Evolutionary conservation across 352 stramenopile genomes (phyloP), one percentile per base, ranked within the genome.

Genomic region (Globisporangium ultimum): DNA sequence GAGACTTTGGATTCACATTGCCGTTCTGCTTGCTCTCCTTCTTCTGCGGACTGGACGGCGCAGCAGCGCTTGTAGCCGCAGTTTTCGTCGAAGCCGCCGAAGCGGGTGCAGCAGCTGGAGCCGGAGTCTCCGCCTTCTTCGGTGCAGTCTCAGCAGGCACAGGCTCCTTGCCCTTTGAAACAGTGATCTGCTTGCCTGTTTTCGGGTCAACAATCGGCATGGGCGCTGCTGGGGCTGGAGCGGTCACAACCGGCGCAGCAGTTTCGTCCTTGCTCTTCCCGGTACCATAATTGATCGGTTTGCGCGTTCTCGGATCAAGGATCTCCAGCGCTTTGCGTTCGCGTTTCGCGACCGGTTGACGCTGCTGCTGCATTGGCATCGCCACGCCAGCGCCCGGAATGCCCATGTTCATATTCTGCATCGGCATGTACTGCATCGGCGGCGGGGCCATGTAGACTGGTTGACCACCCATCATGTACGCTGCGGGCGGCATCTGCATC

Each of bases 401-500:
- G 0, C 65, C 68, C 70, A 82, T 82, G 15, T 63, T 49, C 60
- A 82, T 76, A 6, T 70, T 72, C 55, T 76, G 73, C 53, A 83
- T 72, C 1, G 71, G 65, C 53, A 80, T 79, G 41, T 65, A 72
- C 21, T 70, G 67, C 63, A 87, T 81, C 43, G 48, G 53, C 5
- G 22, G 55, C 6, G 52, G 51, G 10, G 42, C 13, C 7, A 64
- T 48, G 13, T 71, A 71, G 7, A 67, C 74, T 13, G 62, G 58
- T 28, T 84, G 76, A 9, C 53, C 48, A 21, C 63, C 60, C 64
- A 86, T 78, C 72, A 87, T 82, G 54, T 84, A 87, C 6, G 61
- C 61, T 3, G 71, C 69, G 2, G 66, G 67, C 38, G 82, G 76
- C 43, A 78, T 70, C 65, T 74, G 69, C 56, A 77, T 70, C 22